These are phyloP conservation scores for Simplicillium aogashimaense DNA, from an alignment of 2,329 filamentous ascomycete species.

Conservation along the genomic window DNA sequence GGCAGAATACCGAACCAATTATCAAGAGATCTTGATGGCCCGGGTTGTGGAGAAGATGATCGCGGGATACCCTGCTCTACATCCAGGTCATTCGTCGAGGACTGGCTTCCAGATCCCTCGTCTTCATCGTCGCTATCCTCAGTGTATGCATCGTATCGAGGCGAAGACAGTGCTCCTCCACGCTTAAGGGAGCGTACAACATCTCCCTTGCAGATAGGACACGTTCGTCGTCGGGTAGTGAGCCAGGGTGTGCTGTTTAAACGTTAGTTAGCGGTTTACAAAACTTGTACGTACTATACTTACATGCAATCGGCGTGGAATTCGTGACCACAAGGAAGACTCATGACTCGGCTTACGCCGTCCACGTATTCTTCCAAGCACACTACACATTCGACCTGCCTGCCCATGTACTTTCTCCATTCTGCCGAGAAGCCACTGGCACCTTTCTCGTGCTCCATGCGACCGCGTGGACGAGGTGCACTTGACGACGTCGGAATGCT, in stretches of 20 bases:
- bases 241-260: conserved; percentile 79
- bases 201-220: conserved; percentile 96
- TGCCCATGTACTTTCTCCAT: conserved; percentile 58
- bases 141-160: conserved; percentile 44
- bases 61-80: conserved; percentile 30
- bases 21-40: not conserved
- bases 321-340: conserved; percentile 91
- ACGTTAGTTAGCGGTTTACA: conserved; percentile 10
- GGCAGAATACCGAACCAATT: conserved; percentile 4
- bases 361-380: conserved; percentile 95
- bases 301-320: conserved; percentile 98
- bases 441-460: conserved; percentile 38
- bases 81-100: conserved; percentile 23
- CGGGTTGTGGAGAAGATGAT: conserved; percentile 11
- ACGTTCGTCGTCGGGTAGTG: conserved; percentile 90
- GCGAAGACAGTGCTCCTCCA: conserved; percentile 38
- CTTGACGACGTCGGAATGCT: conserved; percentile 26
- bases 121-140: conserved; percentile 40
- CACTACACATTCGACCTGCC: conserved; percentile 83
- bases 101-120: conserved; percentile 21
- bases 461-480: conserved; percentile 18
- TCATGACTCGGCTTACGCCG: conserved; percentile 92
- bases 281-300: conserved; percentile 31
- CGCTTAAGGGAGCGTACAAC: conserved; percentile 63
- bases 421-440: conserved; percentile 31